These are phyloP conservation scores for Rosa multiflora DNA, from an alignment of 306 rosid genomes.

Conservation along the genomic window DNA sequence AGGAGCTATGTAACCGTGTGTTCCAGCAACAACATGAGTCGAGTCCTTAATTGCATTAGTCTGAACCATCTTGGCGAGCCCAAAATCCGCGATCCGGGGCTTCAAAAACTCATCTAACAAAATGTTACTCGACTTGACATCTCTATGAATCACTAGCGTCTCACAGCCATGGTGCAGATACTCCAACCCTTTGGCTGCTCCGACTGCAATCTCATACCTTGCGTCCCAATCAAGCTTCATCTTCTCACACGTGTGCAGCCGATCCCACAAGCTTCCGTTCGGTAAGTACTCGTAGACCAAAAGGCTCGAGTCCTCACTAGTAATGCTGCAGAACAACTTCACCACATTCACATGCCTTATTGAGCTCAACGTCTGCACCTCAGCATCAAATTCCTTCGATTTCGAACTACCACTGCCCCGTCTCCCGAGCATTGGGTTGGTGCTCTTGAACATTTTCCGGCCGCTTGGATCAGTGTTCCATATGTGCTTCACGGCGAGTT, in stretches of 20 bases:
- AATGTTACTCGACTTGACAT: constrained; percentile 90
- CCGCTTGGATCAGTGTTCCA: constrained; percentile 55
- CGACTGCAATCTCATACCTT: constrained; percentile 74
- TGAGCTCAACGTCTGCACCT: constrained; percentile 78
- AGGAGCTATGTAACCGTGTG: constrained; percentile 94
- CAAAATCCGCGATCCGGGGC: constrained; percentile 93
- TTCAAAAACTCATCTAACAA: constrained; percentile 81
- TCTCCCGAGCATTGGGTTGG: constrained; percentile 55
- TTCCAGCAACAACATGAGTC: constrained; percentile 80
- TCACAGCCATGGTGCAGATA: constrained; percentile 83
- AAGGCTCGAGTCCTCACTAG: constrained; percentile 84
- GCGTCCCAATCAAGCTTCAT: constrained; percentile 90
- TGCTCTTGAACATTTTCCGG: constrained; percentile 34
- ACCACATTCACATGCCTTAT: constrained; percentile 94
- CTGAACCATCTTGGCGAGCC: constrained; percentile 77
- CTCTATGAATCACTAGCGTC: constrained; percentile 81
- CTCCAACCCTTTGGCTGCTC: constrained; percentile 93
- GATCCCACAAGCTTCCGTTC: constrained; percentile 90
- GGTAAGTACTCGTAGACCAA: constrained; percentile 87
- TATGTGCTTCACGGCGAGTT: constrained; percentile 86
- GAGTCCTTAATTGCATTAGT: constrained; percentile 49
- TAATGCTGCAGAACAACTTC: constrained; percentile 84
- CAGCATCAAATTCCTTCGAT: constrained; percentile 73
- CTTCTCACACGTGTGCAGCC: constrained; percentile 59
- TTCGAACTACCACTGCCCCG: constrained; percentile 22